Evolutionary conservation across 2,329 filamentous ascomycete genomes (phyloP), one percentile per base, ranked within the genome.

Genomic region (Macrophomina tecta): DNA sequence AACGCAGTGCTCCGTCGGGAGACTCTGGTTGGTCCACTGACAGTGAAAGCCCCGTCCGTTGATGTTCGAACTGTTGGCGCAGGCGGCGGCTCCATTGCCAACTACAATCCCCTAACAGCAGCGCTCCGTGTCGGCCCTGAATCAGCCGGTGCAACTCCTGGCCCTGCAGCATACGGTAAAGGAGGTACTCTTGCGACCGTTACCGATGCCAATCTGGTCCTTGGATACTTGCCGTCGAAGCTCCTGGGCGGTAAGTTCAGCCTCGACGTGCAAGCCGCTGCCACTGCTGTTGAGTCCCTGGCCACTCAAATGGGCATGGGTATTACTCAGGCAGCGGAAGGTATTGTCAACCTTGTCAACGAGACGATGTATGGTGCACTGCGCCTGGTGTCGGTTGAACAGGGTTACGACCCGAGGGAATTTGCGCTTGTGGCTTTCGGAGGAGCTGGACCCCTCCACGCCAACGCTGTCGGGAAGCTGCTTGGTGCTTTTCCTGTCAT

Each of bases 341-440:
- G 81, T 32, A 84, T 84, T 51, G 79, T 85, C 56, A 78, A 83
- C 53, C 70, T 85, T 2, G 80, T 83, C 42, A 84, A 85, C 64
- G 83, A 85, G 70, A 81, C 81, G 6, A 85, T 85, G 78, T 82
- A 84, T 66, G 82, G 83, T 4, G 83, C 83, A 12, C 72, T 85
- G 34, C 78, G 83, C 49, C 73, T 84, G 4, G 82, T 85, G 0
- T 84, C 83, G 0, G 80, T 85, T 4, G 83, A 85, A 69, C 82
- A 84, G 70, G 83, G 83, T 42, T 82, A 83, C 65, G 82, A 85
- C 67, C 82, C 83, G 30, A 76, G 80, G 9, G 82, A 84, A 46
- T 85, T 85, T 69, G 82, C 83, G 3, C 75, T 85, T 4, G 83
- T 85, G 5, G 82, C 81, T 0, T 84, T 84, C 68, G 83, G 83